These are phyloP conservation scores for Coniochaeta sp. DNA, from an alignment of 2,329 filamentous ascomycete genomes.

Conservation along the genomic window DNA sequence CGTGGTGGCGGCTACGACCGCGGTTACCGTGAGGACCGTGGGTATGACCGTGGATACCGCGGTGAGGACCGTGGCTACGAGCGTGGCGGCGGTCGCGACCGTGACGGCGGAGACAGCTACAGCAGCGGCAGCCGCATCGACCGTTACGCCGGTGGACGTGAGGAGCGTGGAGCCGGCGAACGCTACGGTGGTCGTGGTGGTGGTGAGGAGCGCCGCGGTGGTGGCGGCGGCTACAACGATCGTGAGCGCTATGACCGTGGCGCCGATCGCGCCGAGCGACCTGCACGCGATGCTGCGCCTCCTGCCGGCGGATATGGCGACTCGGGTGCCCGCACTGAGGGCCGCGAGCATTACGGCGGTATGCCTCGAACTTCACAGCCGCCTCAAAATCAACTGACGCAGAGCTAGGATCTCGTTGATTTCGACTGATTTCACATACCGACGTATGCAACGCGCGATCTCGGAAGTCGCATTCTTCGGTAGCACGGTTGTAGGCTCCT, in stretches of 20 bases:
- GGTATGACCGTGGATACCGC: constrained; percentile 44
- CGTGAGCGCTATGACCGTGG: constrained; percentile 29
- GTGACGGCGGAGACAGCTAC: constrained; percentile 17
- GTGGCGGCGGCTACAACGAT: constrained; percentile 31
- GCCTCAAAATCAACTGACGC: constrained; percentile 11
- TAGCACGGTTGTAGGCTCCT: constrained; percentile 6
- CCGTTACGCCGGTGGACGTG: constrained; percentile 23
- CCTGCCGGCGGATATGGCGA: constrained; percentile 18
- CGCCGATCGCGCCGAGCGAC: constrained; percentile 19
- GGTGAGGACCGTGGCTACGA: constrained; percentile 39
- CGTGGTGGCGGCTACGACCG: constrained; percentile 19
- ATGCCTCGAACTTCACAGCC: constrained; percentile 5
- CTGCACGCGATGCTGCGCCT: constrained; percentile 19
- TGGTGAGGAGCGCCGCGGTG: constrained; percentile 30
- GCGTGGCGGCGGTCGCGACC: constrained; percentile 27
- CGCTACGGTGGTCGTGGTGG: constrained; percentile 47
- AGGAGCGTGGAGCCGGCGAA: constrained; percentile 35
- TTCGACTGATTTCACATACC: background rate
- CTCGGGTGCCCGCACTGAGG: constrained; percentile 17
- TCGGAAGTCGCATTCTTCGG: background rate
- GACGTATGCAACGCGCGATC: background rate
- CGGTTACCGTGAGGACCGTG: constrained; percentile 43
- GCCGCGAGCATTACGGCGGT: constrained; percentile 21
- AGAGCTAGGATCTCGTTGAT: constrained; percentile 7
- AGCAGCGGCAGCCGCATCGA: constrained; percentile 34